phyloP scores from a whole-genome alignment of 345 rosid genomes.

The Citrus maxima region DNA sequence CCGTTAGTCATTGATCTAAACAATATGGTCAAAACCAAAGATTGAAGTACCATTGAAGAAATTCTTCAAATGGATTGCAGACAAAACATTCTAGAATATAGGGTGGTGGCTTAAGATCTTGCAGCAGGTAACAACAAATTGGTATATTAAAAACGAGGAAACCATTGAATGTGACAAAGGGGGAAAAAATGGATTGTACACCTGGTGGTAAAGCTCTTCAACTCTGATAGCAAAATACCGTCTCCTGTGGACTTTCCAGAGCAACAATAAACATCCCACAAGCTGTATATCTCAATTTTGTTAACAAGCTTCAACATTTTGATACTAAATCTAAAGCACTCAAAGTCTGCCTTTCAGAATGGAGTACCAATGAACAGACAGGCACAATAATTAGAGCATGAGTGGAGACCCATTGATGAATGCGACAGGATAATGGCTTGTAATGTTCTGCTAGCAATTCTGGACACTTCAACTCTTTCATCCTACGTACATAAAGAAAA shows the following conservation, averaged over 20 bases:
- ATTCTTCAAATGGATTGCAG: neutral
- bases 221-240: constrained; percentile 47
- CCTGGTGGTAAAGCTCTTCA: constrained; percentile 75
- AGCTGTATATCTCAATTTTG: constrained; percentile 65
- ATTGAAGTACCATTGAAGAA: neutral
- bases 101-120: neutral
- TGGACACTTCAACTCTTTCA: constrained; percentile 74
- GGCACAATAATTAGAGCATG: constrained; percentile 40
- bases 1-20: constrained; percentile 1
- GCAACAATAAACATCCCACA: constrained; percentile 38
- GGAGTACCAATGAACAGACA: constrained; percentile 53
- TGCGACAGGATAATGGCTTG: constrained; percentile 59
- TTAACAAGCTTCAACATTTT: constrained; percentile 51
- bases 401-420: constrained; percentile 56
- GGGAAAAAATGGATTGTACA: constrained; percentile 14
- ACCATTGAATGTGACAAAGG: neutral
- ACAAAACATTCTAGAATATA: neutral
- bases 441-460: constrained; percentile 50
- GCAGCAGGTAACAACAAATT: neutral
- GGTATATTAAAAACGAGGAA: neutral
- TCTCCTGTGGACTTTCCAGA: constrained; percentile 42
- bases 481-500: constrained; percentile 32
- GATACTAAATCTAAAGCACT: constrained; percentile 36
- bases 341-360: constrained; percentile 23
- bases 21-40: neutral